Evolutionary conservation across 257 asterid genomes (phyloP), one percentile per base, ranked within the genome.

Genomic region (Cordia subcordata): DNA sequence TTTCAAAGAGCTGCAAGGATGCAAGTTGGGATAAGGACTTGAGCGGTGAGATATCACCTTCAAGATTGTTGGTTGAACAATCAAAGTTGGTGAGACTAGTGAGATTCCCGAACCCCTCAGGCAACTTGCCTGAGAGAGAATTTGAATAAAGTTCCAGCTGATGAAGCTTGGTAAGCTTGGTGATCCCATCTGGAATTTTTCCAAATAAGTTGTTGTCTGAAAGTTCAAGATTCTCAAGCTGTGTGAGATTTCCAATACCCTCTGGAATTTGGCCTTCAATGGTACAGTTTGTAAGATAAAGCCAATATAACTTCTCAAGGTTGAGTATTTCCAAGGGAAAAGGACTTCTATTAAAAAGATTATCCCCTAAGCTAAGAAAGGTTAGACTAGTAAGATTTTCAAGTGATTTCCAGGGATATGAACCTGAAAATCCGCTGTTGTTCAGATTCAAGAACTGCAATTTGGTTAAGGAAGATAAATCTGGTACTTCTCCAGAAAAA

Each of bases 351-450:
- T 58, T 56, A 40, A 78, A 66, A 12, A 10, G 49, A 49, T 75
- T 78, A 21, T 78, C 84, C 14, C 84, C 84, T 9, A 78, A 44
- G 61, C 84, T 71, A 60, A 78, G 62, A 49, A 69, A 65, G 8
- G 64, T 52, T 47, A 78, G 53, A 56, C 60, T 69, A 8, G 84
- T 71, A 40, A 69, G 60, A 65, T 75, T 78, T 56, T 40, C 69
- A 55, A 78, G 58, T 12, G 81, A 68, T 20, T 63, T 68, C 84
- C 84, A 78, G 1, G 79, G 84, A 67, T 75, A 78, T 49, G 49
- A 14, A 38, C 79, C 81, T 5, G 79, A 68, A 61, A 75, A 45
- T 11, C 81, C 81, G 61, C 76, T 68, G 4, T 6, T 18, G 27
- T 55, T 78, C 65, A 75, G 54, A 54, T 35, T 64, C 76, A 78